phyloP scores from a whole-genome alignment of 805 yeast species.

The Lipomyces sp. region DNA sequence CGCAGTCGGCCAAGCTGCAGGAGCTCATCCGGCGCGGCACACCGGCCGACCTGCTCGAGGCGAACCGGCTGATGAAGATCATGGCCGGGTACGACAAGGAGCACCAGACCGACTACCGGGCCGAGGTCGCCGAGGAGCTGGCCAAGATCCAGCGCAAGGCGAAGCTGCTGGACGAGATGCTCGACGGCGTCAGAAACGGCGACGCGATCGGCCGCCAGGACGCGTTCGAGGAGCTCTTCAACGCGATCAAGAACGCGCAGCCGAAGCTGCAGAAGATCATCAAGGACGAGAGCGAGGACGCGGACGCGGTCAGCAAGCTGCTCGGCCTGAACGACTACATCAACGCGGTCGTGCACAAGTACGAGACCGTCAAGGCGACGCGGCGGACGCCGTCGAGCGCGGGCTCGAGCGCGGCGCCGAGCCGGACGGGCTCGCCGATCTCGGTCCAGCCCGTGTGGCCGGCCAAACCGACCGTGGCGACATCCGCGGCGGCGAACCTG shows the following conservation, averaged over 20 bases:
- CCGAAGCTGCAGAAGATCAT: slow-evolving; percentile 83
- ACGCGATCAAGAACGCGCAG: slow-evolving; percentile 74
- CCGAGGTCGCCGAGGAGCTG: slow-evolving; percentile 77
- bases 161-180: slow-evolving; percentile 84
- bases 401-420: slow-evolving; percentile 10
- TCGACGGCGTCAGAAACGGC: slow-evolving; percentile 41
- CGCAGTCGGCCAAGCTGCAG: slow-evolving; percentile 91
- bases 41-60: slow-evolving; percentile 93
- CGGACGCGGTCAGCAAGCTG: slow-evolving; percentile 59
- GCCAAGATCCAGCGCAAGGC: slow-evolving; percentile 81
- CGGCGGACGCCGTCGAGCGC: slow-evolving; percentile 29
- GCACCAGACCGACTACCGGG: slow-evolving; percentile 66
- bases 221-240: slow-evolving; percentile 72
- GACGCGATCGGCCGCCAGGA: slow-evolving; percentile 53
- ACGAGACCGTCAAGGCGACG: slow-evolving; percentile 62
- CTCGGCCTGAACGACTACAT: slow-evolving; percentile 71
- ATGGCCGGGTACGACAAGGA: slow-evolving; percentile 98
- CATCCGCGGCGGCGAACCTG: slow-evolving; percentile 45
- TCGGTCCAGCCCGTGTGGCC: too few relatives aligned
- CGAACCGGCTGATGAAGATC: slow-evolving; percentile 92
- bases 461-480: slow-evolving; percentile 38
- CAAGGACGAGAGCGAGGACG: slow-evolving; percentile 72
- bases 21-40: slow-evolving; percentile 92
- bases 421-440: slow-evolving; percentile 10
- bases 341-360: slow-evolving; percentile 64